phyloP scores from a whole-genome alignment of 177 flowering plant species.

The Vitis hybrid region DNA sequence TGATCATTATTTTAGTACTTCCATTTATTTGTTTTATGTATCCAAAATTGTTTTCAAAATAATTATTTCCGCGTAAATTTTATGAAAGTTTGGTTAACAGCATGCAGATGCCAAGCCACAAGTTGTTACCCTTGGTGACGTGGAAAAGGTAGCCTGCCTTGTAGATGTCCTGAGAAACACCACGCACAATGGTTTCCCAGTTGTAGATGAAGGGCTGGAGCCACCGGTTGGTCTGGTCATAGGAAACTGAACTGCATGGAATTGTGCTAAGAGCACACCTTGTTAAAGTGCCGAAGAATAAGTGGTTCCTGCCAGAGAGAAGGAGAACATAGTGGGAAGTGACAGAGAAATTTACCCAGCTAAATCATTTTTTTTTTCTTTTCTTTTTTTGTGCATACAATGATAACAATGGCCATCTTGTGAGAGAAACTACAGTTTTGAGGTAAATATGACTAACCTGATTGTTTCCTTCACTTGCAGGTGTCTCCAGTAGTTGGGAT shows the following conservation, averaged over 20 bases:
- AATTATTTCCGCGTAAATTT: too few relatives aligned
- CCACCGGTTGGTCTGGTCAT: slow-evolving; percentile 35
- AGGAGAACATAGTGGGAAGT: slow-evolving; percentile 83
- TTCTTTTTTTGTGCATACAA: too few relatives aligned
- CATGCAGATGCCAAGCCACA: slow-evolving; percentile 77
- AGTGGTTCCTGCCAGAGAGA: slow-evolving; percentile 57
- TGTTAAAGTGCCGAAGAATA: slow-evolving; percentile 54
- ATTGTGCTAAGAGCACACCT: slow-evolving; percentile 73
- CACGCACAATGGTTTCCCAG: slow-evolving; percentile 85
- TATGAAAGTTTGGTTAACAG: slow-evolving; percentile 7
- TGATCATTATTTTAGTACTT: too few relatives aligned
- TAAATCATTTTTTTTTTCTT: slow-evolving; percentile 24
- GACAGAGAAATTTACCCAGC: slow-evolving; percentile 56
- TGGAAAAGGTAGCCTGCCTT: slow-evolving; percentile 74
- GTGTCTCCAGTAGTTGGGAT: too few relatives aligned
- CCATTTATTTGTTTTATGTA: too few relatives aligned
- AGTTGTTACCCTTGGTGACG: slow-evolving; percentile 62
- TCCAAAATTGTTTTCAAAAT: too few relatives aligned
- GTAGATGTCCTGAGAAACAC: slow-evolving; percentile 74
- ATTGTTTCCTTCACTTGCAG: too few relatives aligned
- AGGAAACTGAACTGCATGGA: slow-evolving; percentile 63
- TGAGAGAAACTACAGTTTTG: neutral
- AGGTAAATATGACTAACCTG: too few relatives aligned
- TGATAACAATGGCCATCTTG: neutral
- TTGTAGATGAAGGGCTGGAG: slow-evolving; percentile 55